Percentiles rank a stretch among this genome's conserved stretches.
Conservation (phyloP, 139 green algal species). For the Parachlorella kessleri region DNA sequence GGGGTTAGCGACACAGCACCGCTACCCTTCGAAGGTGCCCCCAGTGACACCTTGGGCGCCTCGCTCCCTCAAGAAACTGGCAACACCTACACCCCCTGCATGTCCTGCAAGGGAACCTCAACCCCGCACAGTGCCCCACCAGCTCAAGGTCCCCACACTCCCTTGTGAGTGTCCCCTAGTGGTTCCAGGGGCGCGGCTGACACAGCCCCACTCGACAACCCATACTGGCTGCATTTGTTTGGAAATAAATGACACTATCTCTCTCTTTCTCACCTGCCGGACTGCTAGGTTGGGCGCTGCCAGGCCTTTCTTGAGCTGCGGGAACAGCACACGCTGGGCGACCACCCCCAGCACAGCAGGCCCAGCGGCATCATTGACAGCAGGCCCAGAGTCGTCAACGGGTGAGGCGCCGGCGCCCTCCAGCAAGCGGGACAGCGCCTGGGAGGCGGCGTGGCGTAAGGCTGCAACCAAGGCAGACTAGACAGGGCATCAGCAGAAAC, state of each 20-base stretch:
- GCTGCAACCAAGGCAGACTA: conserved; percentile 30
- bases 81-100: too few relatives aligned
- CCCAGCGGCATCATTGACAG: not conserved
- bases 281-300: conserved; percentile 54
- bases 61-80: too few relatives aligned
- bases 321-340: conserved; percentile 55
- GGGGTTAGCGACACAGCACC: too few relatives aligned
- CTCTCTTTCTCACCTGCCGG: conserved; percentile 48
- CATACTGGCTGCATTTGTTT: too few relatives aligned
- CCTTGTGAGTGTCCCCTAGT: not conserved
- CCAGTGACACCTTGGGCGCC: too few relatives aligned
- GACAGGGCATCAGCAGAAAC: too few relatives aligned
- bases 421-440: conserved; percentile 47
- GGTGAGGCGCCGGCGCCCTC: conserved; percentile 22
- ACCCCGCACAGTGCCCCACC: too few relatives aligned
- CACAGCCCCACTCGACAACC: too few relatives aligned
- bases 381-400: not conserved
- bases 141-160: too few relatives aligned
- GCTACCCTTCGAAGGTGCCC: too few relatives aligned
- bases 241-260: not conserved
- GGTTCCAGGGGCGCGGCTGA: not conserved
- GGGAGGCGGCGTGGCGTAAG: conserved; percentile 67
- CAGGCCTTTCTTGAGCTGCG: conserved; percentile 59
- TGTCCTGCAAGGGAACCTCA: too few relatives aligned
- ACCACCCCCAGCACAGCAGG: not conserved